Evolutionary conservation across 495 filamentous ascomycete species (phyloP), one percentile per base, ranked within the genome.

Genomic region (Aspergillus mulundensis): DNA sequence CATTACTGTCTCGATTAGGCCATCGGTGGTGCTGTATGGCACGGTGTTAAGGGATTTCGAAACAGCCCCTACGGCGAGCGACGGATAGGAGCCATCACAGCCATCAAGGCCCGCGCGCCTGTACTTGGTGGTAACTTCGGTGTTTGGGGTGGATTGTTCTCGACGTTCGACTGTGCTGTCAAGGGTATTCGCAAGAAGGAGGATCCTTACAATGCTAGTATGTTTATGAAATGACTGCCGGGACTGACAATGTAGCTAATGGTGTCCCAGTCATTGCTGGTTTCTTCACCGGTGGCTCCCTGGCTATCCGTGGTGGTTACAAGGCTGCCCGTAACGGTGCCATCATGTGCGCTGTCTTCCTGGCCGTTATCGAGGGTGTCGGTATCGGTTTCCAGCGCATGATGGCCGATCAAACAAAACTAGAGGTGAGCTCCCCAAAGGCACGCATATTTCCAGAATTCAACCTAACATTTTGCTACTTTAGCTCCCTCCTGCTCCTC

Each of bases 51-150:
- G 78, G 94, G 93, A 51, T 96, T 89, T 78, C 76, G 93, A 43
- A 96, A 96, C 79, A 84, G 80, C 55, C 85, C 85, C 48, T 90
- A 95, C 71, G 94, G 94, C 64, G 95, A 97, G 81, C 83, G 94
- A 64, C 81, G 93, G 71, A 91, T 97, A 78, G 94, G 95, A 61
- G 90, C 95, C 42, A 75, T 98, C 72, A 97, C 95, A 61, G 94
- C 94, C 28, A 92, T 98, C 75, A 98, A 98, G 79, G 90, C 91
- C 51, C 87, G 94, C 58, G 95, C 94, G 28, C 94, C 94, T 2
- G 92, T 97, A 44, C 81, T 97, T 49, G 94, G 93, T 57, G 94
- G 94, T 59, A 98, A 98, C 79, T 98, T 98, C 61, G 94, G 93
- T 61, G 87, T 92, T 30, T 98, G 93, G 93, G 95, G 94, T 64